Conservation (phyloP, 768 basidiomycete species). For the Suillus subluteus region DNA sequence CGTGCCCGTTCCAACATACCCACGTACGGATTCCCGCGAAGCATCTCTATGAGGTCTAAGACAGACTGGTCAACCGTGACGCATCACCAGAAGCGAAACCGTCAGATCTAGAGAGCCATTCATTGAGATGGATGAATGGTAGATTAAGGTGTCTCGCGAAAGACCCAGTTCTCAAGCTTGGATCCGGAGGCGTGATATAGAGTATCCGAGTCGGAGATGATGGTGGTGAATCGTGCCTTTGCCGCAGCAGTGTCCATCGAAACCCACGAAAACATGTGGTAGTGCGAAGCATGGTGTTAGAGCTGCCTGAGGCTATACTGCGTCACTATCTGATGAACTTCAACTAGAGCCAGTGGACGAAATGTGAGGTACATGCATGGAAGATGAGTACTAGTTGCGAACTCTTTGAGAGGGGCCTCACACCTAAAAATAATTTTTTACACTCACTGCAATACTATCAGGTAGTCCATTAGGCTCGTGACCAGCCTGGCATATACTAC, state of each 20-base stretch:
- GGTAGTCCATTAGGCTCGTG: too few relatives aligned
- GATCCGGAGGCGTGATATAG: constrained; percentile 19
- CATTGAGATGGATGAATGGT: constrained; percentile 15
- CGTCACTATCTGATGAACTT: too few relatives aligned
- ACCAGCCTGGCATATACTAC: too few relatives aligned
- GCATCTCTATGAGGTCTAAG: not conserved
- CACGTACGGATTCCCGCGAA: not conserved
- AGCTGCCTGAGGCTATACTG: too few relatives aligned
- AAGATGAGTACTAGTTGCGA: too few relatives aligned
- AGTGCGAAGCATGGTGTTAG: not conserved
- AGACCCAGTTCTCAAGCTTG: constrained; percentile 13
- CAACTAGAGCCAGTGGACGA: too few relatives aligned
- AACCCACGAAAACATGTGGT: constrained; percentile 21
- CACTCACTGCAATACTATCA: too few relatives aligned
- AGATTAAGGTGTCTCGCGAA: constrained; percentile 15
- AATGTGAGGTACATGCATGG: too few relatives aligned
- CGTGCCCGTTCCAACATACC: not conserved
- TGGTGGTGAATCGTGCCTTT: constrained; percentile 11
- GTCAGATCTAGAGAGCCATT: constrained; percentile 17
- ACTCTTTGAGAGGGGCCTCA: too few relatives aligned
- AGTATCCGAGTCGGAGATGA: constrained; percentile 4
- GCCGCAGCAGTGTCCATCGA: constrained; percentile 18
- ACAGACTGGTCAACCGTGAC: not conserved
- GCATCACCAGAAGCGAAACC: not conserved
- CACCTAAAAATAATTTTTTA: too few relatives aligned